A percentile compares a stretch with the other conserved stretches of the same genome.
Evolutionary conservation across 2,329 filamentous ascomycete species (phyloP).

Genomic region (Aspergillus pseudonomiae): DNA sequence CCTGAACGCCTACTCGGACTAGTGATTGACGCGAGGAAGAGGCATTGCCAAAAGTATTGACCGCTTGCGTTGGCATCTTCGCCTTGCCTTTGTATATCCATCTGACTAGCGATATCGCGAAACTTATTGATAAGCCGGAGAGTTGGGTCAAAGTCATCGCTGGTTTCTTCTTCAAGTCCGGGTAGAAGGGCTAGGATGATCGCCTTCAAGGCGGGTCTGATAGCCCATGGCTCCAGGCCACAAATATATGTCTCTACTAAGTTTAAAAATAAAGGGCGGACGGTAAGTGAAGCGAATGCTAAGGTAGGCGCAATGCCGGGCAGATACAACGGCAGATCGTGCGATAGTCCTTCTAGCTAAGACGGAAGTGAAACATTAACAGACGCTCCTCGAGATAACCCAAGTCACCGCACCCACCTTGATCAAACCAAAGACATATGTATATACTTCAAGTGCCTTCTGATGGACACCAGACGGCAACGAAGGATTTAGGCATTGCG

Average conservation of each 20-base stretch:
- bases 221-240: constrained; percentile 67
- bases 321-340: constrained; percentile 83
- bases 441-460: constrained; percentile 93
- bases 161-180: constrained; percentile 92
- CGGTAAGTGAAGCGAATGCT: constrained; percentile 91
- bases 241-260: constrained; percentile 82
- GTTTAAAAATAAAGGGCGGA: constrained; percentile 81
- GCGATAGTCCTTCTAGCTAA: constrained; percentile 71
- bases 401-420: constrained; percentile 55
- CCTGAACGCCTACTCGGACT: constrained; percentile 82
- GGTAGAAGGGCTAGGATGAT: constrained; percentile 87
- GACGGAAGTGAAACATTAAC: constrained; percentile 16
- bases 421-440: constrained; percentile 83
- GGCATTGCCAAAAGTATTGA: constrained; percentile 97
- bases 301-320: constrained; percentile 86
- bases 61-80: constrained; percentile 63
- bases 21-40: constrained; percentile 91
- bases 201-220: constrained; percentile 87
- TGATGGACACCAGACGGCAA: constrained; percentile 96
- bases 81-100: constrained; percentile 54
- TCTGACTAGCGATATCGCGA: constrained; percentile 62
- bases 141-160: constrained; percentile 93
- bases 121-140: constrained; percentile 77
- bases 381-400: background rate
- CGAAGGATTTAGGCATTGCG: constrained; percentile 92